phyloP scores from a whole-genome alignment of 228 moss, liverwort and hornwort species.

The Sphagnum fallax region DNA sequence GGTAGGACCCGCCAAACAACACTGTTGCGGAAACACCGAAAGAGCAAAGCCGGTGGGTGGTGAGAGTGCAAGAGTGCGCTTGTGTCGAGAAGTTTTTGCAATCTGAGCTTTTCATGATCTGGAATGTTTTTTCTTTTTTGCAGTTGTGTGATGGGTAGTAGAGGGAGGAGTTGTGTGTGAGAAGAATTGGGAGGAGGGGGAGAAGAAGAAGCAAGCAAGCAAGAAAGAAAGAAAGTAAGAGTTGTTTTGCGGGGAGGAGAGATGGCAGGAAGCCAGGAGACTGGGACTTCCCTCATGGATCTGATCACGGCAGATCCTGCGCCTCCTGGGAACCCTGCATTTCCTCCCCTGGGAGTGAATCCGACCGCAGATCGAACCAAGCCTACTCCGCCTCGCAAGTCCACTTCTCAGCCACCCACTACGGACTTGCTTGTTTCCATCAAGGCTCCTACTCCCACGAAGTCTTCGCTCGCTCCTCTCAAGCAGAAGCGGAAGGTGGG shows the following conservation, averaged over 20 bases:
- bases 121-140: no score
- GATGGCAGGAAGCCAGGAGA: conserved; percentile 41
- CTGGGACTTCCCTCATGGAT: conserved; percentile 78
- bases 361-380: conserved; percentile 21
- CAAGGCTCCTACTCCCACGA: conserved; percentile 39
- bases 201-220: no score
- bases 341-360: conserved; percentile 58
- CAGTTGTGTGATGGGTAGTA: no score
- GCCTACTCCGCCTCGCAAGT: conserved; percentile 42
- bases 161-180: no score
- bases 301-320: conserved; percentile 85
- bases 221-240: no score
- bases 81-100: no score
- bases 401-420: conserved; percentile 62
- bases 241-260: conserved; percentile 10
- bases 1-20: no score
- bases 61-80: no score
- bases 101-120: no score
- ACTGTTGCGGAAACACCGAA: no score
- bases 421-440: conserved; percentile 46
- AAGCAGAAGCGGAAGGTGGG: conserved; percentile 82
- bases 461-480: conserved; percentile 61
- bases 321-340: conserved; percentile 47
- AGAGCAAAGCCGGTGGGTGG: no score
- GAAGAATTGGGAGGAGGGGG: no score